Base-by-base conservation (phyloP, 148 eudicot genomes). In the Selenicereus undatus region DNA sequence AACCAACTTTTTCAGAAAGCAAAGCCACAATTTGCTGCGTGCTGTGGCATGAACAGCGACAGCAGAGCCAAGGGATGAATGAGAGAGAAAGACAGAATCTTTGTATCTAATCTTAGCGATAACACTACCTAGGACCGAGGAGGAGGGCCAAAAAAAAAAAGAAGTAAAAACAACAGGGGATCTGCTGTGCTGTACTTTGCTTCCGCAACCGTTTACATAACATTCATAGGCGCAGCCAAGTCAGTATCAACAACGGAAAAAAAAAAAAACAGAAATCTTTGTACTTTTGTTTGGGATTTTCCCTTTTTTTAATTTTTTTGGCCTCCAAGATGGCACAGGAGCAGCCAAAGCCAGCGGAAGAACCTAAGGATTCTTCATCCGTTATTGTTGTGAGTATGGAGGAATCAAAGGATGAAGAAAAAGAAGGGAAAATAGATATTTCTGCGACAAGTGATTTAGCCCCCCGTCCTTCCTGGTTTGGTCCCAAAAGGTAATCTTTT, bases 391-490 rank as follows among this genome's bases (percentile, higher is more conserved):
- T 82, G 18, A n/a, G 81, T 39, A 83, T 74, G 60, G 87, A 84
- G 79, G 84, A 79, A 32, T 39, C 86, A 52, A 80, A 82, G 24
- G 74, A 21, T 39, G 79, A n/a, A 74, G 84, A 80, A 66, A 51
- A 76, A 26, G 69, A n/a, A 11, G 71, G 18, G 24, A 66, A 75
- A 48, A 85, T 83, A 86, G 87, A 69, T 42, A 48, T 48, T 77
- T 71, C 76, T 56, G 72, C 48, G 74, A 75, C 74, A 27, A 76
- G 73, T 77, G 73, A 87, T 27, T 84, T 82, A 20, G 80, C 71
- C 82, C 60, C 90, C 43, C 84, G 85, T 0, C 92, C 94, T 76
- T 90, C 97, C 18, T 92, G 98, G 98, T 90, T 91, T 80, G 91
- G 93, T 48, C 95, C 97, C 32, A 87, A 83, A 87, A 92, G 97